Percentiles rank a stretch among this genome's conserved stretches.
phyloP scores from a whole-genome alignment of 2,329 filamentous ascomycete species.

The Colletotrichum musicola region DNA sequence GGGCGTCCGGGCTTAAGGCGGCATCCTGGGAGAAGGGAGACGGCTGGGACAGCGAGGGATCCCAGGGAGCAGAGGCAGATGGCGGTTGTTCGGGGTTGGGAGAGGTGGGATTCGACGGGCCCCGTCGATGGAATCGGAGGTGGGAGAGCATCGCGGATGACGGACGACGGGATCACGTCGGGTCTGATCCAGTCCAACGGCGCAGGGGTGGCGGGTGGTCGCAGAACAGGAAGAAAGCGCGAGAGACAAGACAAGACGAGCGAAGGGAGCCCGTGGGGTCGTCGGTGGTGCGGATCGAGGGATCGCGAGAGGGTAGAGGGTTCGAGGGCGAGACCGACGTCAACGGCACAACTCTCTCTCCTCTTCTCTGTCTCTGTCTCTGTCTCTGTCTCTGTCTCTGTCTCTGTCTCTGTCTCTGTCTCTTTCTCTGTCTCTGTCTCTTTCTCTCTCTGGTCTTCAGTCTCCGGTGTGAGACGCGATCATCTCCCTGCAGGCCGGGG shows the following conservation, averaged over 20 bases:
- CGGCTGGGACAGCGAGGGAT: slow-evolving; percentile 52
- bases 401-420: too few relatives aligned
- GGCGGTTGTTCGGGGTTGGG: slow-evolving; percentile 61
- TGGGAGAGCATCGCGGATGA: slow-evolving; percentile 60
- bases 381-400: too few relatives aligned
- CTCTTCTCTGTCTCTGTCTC: too few relatives aligned
- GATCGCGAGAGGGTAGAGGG: slow-evolving; percentile 8
- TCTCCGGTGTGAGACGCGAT: slow-evolving; percentile 33
- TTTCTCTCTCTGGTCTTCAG: slow-evolving; percentile 19
- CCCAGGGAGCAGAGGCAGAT: slow-evolving; percentile 51
- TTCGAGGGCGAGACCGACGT: slow-evolving; percentile 8
- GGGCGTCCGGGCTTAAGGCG: slow-evolving; percentile 50
- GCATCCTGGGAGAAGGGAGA: slow-evolving; percentile 57
- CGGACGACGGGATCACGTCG: slow-evolving; percentile 21
- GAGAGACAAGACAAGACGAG: slow-evolving; percentile 19
- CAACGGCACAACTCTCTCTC: slow-evolving; percentile 7
- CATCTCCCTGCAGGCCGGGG: slow-evolving; percentile 37
- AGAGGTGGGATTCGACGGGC: slow-evolving; percentile 67
- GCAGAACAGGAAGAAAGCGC: slow-evolving; percentile 31
- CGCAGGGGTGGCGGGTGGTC: slow-evolving; percentile 35
- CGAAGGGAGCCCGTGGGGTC: slow-evolving; percentile 9
- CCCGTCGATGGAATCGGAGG: slow-evolving; percentile 70
- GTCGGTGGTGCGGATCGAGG: slow-evolving; percentile 3
- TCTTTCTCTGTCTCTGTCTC: too few relatives aligned
- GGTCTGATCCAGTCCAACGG: slow-evolving; percentile 12